phyloP scores from a whole-genome alignment of 2,329 filamentous ascomycete genomes.

The Fusarium nelsonii region DNA sequence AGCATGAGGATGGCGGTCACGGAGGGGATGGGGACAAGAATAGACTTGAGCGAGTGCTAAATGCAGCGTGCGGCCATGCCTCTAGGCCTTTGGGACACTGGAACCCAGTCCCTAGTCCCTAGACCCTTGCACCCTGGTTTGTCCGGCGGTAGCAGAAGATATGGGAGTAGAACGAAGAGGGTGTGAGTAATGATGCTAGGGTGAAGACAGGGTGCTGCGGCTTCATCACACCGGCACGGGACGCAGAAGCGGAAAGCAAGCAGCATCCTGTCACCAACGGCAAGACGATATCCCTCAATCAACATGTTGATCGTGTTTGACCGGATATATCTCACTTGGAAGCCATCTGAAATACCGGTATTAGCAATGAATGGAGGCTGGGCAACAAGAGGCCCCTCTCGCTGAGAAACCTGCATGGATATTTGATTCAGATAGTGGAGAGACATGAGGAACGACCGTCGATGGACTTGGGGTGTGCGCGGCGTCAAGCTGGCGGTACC shows the following conservation, averaged over 20 bases:
- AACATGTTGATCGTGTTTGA: conserved; percentile 24
- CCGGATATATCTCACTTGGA: not conserved
- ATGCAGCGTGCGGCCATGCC: conserved; percentile 36
- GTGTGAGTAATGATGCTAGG: conserved; percentile 35
- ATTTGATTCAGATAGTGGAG: conserved; percentile 15
- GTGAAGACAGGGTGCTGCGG: conserved; percentile 30
- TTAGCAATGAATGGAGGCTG: conserved; percentile 18
- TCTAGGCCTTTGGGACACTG: conserved; percentile 28
- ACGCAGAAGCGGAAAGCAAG: conserved; percentile 35
- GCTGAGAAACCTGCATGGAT: conserved; percentile 21
- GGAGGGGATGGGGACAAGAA: conserved; percentile 46
- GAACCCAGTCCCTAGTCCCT: conserved; percentile 38
- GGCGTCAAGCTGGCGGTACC: conserved; percentile 31
- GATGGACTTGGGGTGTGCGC: conserved; percentile 16
- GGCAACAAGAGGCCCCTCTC: conserved; percentile 1
- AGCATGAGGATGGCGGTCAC: conserved; percentile 42
- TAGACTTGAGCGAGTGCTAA: conserved; percentile 42
- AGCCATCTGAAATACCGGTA: not conserved
- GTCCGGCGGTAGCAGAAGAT: conserved; percentile 24
- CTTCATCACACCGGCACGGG: conserved; percentile 42
- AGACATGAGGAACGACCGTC: conserved; percentile 10
- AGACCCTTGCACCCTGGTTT: conserved; percentile 37
- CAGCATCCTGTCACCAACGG: conserved; percentile 17
- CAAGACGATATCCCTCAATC: conserved; percentile 4
- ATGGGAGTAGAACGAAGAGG: conserved; percentile 30